phyloP scores from a whole-genome alignment of 495 filamentous ascomycete species.

The Aspergillus asperescens region DNA sequence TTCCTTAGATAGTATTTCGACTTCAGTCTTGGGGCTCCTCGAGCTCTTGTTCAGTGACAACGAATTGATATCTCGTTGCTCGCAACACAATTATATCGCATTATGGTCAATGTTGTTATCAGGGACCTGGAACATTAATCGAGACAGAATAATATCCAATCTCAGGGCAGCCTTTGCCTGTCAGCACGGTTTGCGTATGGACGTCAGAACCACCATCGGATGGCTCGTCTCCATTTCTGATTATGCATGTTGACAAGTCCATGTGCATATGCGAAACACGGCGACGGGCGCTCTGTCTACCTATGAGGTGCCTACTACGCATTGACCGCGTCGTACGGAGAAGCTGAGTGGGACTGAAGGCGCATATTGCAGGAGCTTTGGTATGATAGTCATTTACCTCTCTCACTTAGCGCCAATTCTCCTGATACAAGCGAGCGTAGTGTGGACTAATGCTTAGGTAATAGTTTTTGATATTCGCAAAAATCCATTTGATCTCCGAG shows the following conservation, averaged over 20 bases:
- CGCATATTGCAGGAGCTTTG: neutral
- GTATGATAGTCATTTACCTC: neutral
- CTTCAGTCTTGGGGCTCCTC: neutral
- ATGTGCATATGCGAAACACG: neutral
- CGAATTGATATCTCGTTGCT: no score
- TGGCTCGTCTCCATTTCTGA: neutral
- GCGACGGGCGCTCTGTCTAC: neutral
- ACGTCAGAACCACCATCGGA: neutral
- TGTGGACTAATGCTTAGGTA: neutral
- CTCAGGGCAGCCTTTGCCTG: no score
- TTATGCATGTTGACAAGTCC: neutral
- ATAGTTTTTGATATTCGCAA: neutral
- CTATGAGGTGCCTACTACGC: neutral
- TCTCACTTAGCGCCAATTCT: neutral
- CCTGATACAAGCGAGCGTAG: neutral
- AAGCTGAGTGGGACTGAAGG: neutral
- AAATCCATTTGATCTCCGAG: neutral
- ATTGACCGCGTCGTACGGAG: neutral
- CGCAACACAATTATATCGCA: no score
- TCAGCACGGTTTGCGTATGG: no score
- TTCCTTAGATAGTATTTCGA: neutral
- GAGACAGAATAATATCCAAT: no score
- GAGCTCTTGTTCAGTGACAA: neutral
- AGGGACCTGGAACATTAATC: no score
- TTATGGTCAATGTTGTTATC: no score